Evolutionary conservation across 148 eudicot species (phyloP).

Genomic region (Cornus florida): DNA sequence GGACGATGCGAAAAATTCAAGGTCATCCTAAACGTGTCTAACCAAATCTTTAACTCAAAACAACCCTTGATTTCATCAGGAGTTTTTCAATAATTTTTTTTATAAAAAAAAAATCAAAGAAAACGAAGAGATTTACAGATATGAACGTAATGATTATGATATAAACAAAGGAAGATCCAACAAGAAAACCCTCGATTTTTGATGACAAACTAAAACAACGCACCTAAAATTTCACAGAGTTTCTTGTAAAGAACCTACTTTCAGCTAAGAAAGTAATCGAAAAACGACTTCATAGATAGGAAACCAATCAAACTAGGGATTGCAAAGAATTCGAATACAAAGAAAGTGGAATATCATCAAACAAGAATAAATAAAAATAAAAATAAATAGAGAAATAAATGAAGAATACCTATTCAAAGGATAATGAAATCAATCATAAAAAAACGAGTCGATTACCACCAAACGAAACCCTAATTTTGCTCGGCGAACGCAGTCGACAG

Average conservation of each 20-base stretch:
- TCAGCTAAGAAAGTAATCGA: constrained; percentile 14
- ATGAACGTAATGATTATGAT: neutral
- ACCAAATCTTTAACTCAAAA: constrained; percentile 5
- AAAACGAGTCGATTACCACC: neutral
- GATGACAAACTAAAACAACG: constrained; percentile 70
- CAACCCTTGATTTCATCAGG: constrained; percentile 5
- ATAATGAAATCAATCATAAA: neutral
- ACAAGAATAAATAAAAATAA: neutral
- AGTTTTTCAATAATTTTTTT: neutral
- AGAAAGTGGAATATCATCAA: neutral
- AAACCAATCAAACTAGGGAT: constrained; percentile 24
- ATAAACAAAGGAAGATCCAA: constrained; percentile 7
- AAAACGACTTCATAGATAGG: neutral
- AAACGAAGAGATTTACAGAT: neutral
- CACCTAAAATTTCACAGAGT: constrained; percentile 77
- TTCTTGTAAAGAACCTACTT: constrained; percentile 25
- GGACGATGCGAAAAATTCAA: constrained; percentile 76
- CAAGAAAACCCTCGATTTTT: constrained; percentile 75
- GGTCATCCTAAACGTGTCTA: constrained; percentile 46
- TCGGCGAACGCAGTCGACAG: constrained; percentile 23
- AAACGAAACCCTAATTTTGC: constrained; percentile 30
- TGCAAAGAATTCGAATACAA: constrained; percentile 14
- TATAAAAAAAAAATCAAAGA: constrained; percentile 4
- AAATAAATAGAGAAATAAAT: neutral
- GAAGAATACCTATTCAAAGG: neutral